Base-by-base conservation (phyloP, 2,329 filamentous ascomycete genomes). In the Periconia sp. region DNA sequence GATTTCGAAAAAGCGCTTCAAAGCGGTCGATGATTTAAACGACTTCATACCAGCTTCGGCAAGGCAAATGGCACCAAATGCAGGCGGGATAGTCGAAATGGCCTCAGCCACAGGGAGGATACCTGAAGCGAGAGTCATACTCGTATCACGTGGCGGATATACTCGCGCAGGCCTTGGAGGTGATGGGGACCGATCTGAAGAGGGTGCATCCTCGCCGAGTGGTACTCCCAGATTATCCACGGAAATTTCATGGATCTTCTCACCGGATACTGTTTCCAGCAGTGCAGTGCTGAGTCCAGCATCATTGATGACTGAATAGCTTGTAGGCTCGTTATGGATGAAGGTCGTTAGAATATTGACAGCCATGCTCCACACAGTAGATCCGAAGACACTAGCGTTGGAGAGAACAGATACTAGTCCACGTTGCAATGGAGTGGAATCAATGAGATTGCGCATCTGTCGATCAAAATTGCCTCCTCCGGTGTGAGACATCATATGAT, bases 301-400 rank as follows among this genome's bases (percentile, higher is more conserved):
- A 72, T 99, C 94, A 11, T 89, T 90, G 53, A 99, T 94, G 17
- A 96, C 90, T 19, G 90, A 87, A 67, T 96, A 99, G 69, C 94
- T 99, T 1, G 94, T 99, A 0, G 94, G 94, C 62, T 99, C 94
- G 64, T 97, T 96, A 72, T 99, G 95, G 59, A 99, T 95, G 70
- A 99, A 99, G 58, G 90, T 92, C 63, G 89, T 94, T 36, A 99
- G 77, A 43, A 96, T 92, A 40, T 87, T 92, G 49, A 96, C 89
- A 5, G 91, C 88, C 66, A 92, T 92, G 35, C 91, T 96, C 94
- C 94, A 99, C 4, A 97, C 90, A 46, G 94, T 87, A 2, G 92
- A 94, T 10, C 94, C 94, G 65, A 92, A 99, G 25, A 85, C 78
- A 38, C 78, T 78, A 25, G 88, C 86, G 59, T 95, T 87, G 51